Evolutionary conservation across 805 yeast genomes (phyloP).

Genomic region (Saccharomycopsis vini): DNA sequence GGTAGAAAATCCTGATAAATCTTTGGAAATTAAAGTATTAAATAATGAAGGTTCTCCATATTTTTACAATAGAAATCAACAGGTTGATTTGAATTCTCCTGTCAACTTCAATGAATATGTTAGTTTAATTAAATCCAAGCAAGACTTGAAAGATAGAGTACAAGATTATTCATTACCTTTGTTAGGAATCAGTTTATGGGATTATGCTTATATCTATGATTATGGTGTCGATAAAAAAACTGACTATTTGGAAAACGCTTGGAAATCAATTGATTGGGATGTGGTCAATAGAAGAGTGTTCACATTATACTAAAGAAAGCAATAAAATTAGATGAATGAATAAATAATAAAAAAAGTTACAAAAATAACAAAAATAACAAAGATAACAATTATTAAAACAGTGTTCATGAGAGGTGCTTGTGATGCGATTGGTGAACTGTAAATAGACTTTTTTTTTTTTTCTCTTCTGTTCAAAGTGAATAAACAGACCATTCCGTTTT

Average conservation of each 20-base stretch:
- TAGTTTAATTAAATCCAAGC: slow-evolving; percentile 26
- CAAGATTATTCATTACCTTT: slow-evolving; percentile 65
- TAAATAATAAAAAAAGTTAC: not conserved
- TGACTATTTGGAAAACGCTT: slow-evolving; percentile 61
- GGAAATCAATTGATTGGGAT: slow-evolving; percentile 81
- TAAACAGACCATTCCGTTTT: too few species aligned
- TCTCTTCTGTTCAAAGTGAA: too few species aligned
- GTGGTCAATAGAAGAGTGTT: slow-evolving; percentile 43
- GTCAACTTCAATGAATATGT: slow-evolving; percentile 47
- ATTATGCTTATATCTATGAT: slow-evolving; percentile 76
- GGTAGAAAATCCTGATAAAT: slow-evolving; percentile 56
- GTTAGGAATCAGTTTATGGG: slow-evolving; percentile 79
- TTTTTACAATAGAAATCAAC: slow-evolving; percentile 58
- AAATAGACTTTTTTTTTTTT: too few species aligned
- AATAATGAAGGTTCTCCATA: slow-evolving; percentile 77
- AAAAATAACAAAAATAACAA: not conserved
- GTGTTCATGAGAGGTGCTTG: too few species aligned
- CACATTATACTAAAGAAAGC: not conserved
- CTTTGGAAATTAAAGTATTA: slow-evolving; percentile 43
- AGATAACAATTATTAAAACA: too few species aligned
- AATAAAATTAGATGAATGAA: not conserved
- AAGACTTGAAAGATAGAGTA: slow-evolving; percentile 34
- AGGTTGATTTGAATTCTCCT: slow-evolving; percentile 68
- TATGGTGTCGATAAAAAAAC: slow-evolving; percentile 62
- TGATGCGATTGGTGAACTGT: too few species aligned